These are phyloP conservation scores for Jaenimonas drosophilae DNA, from an alignment of 208 protist genomes.

Conservation along the genomic window DNA sequence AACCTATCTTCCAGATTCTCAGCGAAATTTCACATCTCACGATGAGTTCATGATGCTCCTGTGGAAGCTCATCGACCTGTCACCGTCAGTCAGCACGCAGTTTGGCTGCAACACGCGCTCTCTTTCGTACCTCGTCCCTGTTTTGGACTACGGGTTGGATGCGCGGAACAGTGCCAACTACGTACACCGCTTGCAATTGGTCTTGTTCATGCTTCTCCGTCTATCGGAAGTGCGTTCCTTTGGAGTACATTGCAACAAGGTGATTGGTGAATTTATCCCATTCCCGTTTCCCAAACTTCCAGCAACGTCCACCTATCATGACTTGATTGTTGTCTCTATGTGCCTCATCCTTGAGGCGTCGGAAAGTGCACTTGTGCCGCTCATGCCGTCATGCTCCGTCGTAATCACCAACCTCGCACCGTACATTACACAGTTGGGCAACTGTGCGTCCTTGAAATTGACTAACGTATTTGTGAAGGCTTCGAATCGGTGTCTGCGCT, in stretches of 20 bases:
- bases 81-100: constrained; percentile 30
- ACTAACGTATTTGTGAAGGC: constrained; percentile 37
- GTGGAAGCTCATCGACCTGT: constrained; percentile 76
- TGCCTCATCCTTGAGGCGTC: constrained; percentile 46
- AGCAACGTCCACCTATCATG: constrained; percentile 44
- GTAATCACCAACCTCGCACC: constrained; percentile 81
- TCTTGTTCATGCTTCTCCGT: constrained; percentile 70
- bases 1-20: constrained; percentile 68
- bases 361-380: constrained; percentile 22
- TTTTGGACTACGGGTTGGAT: constrained; percentile 68
- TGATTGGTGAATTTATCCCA: constrained; percentile 29
- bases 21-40: constrained; percentile 34
- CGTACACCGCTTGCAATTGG: constrained; percentile 58
- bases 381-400: constrained; percentile 58
- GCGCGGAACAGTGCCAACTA: constrained; percentile 25
- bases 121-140: constrained; percentile 58
- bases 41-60: constrained; percentile 80
- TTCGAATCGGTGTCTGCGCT: constrained; percentile 26
- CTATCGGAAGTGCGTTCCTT: constrained; percentile 68
- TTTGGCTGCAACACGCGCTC: constrained; percentile 26
- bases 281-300: constrained; percentile 41
- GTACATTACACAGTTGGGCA: constrained; percentile 56
- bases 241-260: constrained; percentile 66
- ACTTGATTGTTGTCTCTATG: constrained; percentile 69
- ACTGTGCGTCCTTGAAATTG: constrained; percentile 27